Percentiles rank a stretch among this genome's conserved stretches.
Evolutionary conservation across 495 filamentous ascomycete species (phyloP).

Genomic region (Penicillium flavigenum): DNA sequence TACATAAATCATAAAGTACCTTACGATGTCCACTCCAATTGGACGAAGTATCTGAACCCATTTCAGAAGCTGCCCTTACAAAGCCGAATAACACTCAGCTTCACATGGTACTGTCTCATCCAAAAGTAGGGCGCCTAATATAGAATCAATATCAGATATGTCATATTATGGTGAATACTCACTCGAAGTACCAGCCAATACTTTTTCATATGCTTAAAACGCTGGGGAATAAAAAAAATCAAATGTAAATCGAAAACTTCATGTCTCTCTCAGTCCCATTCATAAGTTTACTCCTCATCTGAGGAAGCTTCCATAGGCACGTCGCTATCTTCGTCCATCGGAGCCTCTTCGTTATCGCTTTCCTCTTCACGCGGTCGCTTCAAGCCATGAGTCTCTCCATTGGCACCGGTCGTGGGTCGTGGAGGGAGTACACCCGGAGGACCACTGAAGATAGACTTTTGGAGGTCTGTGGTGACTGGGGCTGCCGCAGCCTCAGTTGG

Average conservation of each 20-base stretch:
- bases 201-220: conserved; percentile 11
- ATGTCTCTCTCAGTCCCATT: background rate
- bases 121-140: too few species aligned
- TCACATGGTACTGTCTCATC: too few species aligned
- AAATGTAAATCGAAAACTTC: conserved; percentile 1
- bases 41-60: too few species aligned
- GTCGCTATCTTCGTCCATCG: conserved; percentile 70
- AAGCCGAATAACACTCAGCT: too few species aligned
- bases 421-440: conserved; percentile 53
- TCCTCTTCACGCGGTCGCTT: conserved; percentile 77
- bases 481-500: conserved; percentile 53
- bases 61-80: too few species aligned
- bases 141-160: too few species aligned
- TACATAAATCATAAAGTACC: too few species aligned
- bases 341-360: conserved; percentile 63
- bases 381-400: conserved; percentile 43
- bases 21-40: too few species aligned
- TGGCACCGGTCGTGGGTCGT: conserved; percentile 38
- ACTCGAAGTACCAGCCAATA: too few species aligned
- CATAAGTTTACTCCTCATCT: conserved; percentile 42
- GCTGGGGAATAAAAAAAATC: conserved; percentile 8
- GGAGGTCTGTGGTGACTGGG: conserved; percentile 68
- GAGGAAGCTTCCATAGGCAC: conserved; percentile 56
- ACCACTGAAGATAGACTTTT: conserved; percentile 78
- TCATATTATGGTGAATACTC: too few species aligned